Conservation (phyloP, 768 basidiomycete species). For the Mycena chlorophos region DNA sequence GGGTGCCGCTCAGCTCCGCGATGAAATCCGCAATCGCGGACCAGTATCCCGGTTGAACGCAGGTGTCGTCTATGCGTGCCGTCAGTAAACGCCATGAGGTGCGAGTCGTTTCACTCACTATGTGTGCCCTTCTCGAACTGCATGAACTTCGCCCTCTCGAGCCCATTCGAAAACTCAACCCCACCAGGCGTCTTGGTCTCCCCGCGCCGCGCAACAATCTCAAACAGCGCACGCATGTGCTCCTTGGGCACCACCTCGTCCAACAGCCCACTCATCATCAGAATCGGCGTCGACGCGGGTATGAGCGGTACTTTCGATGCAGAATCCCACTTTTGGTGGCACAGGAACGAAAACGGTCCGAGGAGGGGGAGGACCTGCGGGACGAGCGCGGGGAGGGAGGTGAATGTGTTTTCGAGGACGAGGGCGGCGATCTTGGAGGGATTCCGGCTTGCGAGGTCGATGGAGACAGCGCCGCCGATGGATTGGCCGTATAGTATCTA, state of each 20-base stretch:
- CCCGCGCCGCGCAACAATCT: slow-evolving; percentile 56
- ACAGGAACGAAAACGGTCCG: slow-evolving; percentile 72
- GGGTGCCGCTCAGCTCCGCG: slow-evolving; percentile 17
- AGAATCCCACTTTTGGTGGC: slow-evolving; percentile 89
- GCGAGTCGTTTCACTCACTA: slow-evolving; percentile 38
- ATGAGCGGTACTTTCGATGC: slow-evolving; percentile 62
- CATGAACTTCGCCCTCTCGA: slow-evolving; percentile 55
- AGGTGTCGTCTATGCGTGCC: slow-evolving; percentile 49
- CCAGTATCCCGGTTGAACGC: slow-evolving; percentile 58
- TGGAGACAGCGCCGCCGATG: slow-evolving; percentile 90
- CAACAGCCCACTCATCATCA: slow-evolving; percentile 74
- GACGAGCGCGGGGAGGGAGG: slow-evolving; percentile 79
- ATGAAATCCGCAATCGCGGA: slow-evolving; percentile 50
- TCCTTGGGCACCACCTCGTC: slow-evolving; percentile 76
- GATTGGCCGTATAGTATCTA: slow-evolving; percentile 82
- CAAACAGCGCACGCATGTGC: slow-evolving; percentile 78
- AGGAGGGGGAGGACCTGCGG: slow-evolving; percentile 77
- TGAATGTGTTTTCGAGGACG: slow-evolving; percentile 92
- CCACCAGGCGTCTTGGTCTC: slow-evolving; percentile 42
- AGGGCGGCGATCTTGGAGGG: slow-evolving; percentile 75
- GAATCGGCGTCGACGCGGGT: slow-evolving; percentile 65
- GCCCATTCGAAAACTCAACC: slow-evolving; percentile 44
- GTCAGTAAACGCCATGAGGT: slow-evolving; percentile 4
- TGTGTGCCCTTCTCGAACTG: slow-evolving; percentile 57
- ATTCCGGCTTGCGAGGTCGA: slow-evolving; percentile 83